Evolutionary conservation across 257 asterid species (phyloP).

Genomic region (Solanum appendiculatum): DNA sequence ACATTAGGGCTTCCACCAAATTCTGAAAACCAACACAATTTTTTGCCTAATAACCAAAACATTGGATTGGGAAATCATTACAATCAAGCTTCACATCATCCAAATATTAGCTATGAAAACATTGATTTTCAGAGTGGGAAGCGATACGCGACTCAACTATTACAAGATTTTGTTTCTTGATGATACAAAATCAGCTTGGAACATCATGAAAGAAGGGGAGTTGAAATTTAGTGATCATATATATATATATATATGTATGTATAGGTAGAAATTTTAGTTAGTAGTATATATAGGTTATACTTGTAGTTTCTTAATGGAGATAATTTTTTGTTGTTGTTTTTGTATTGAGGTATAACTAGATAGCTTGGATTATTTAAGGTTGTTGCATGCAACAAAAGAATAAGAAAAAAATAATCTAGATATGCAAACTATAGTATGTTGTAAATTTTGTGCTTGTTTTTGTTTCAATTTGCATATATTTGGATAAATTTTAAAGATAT

Average conservation of each 20-base stretch:
- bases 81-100: conserved; percentile 26
- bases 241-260: not conserved
- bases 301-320: not conserved
- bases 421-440: not conserved
- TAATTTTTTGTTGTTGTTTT: not conserved
- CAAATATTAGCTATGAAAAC: conserved; percentile 47
- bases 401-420: not conserved
- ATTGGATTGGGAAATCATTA: conserved; percentile 48
- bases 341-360: not conserved
- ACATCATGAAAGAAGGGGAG: not conserved
- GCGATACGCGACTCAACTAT: conserved; percentile 64
- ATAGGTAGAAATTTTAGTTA: not conserved
- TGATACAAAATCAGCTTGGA: not conserved
- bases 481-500: not conserved
- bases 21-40: conserved; percentile 66
- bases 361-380: not conserved
- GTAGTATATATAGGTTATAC: not conserved
- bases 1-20: conserved; percentile 82
- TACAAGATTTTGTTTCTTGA: conserved; percentile 82
- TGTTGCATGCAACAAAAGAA: not conserved
- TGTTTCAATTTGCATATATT: not conserved
- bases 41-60: conserved; percentile 40
- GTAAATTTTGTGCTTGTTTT: not conserved
- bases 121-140: conserved; percentile 66
- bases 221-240: not conserved